Evolutionary conservation across 164 flowering plant species (phyloP), one percentile per base, ranked within the genome.

Genomic region (Berberis vulgaris): DNA sequence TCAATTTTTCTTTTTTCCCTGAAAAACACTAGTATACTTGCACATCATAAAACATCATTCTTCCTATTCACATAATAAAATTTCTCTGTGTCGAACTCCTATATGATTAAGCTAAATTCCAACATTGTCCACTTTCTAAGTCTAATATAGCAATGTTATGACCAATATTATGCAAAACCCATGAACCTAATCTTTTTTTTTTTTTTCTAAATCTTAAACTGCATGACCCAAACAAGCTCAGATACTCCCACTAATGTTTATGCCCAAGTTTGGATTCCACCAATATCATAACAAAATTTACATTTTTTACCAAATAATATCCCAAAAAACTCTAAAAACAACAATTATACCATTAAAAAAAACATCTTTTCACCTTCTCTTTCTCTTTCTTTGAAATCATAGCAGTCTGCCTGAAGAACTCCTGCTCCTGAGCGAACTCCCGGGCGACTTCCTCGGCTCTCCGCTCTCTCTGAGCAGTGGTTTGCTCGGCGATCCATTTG

Each of bases 401-500:
- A 61, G 96, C 84, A 0, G 88, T 81, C 78, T 94, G 99, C 26
- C 89, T 82, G 61, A 84, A 87, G 71, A 90, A 89, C 7, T 94
- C 96, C 74, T 89, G 99, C 77, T 94, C 96, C 72, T 94, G 99
- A 59, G 95, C 83, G 79, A 85, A 67, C 70, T 94, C 96, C 62
- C 96, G 86, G 63, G 97, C 78, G 47, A 94, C 86, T 71, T 94
- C 97, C 7, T 89, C 80, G 45, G 90, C 72, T 8, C 90, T 82
- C 60, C 90, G 90, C 0, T 76, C 52, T 54, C 73, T 81, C 10
- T 89, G 80, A 52, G 96, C 86, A 68, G 87, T 82, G 65, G 87
- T 81, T 69, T 94, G 97, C 65, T 91, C 96, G 72, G 96, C 91
- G 64, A 94, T 91, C 97, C 99, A 89, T 69, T 94, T 94, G 74